Evolutionary conservation across 257 asterid species (phyloP), one percentile per base, ranked within the genome.

Genomic region (Gentiana dahurica): DNA sequence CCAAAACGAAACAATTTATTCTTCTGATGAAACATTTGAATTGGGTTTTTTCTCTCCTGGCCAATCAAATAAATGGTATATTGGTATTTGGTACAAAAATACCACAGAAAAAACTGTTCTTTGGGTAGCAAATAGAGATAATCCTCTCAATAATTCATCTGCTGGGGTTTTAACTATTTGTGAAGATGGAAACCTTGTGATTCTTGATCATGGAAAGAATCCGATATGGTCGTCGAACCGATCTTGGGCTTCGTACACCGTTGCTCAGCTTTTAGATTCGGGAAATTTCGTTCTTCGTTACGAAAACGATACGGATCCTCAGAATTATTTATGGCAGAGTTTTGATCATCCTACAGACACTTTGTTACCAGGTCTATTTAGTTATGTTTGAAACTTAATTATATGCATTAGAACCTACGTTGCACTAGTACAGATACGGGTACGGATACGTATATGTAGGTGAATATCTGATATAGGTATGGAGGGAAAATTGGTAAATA

Each of bases 41-140:
- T 43, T 76, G 44, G 81, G 81, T 7, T 66, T 72, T 51, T 72
- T 76, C 62, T 51, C 1, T 37, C 78, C 69, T 0, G 67, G 60
- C 3, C 63, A 76, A n/a, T 76, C 75, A 12, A 58, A 55, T n/a
- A 62, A 39, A 54, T 65, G 72, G 81, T 75, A 75, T 49, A 33
- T 71, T 10, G 80, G 80, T 34, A 71, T 74, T 2, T 74, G 79
- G 79, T 74, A 74, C 71, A 74, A 59, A 45, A 44, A 53, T 7
- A 48, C 49, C 32, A 57, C 61, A 24, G 55, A 66, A 2, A 60
- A 48, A 54, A 83, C 91, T 6, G 1, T 71, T 36, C 95, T 85
- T 13, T 91, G 98, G 98, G 92, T 91, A 12, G 94, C 88, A 0
- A 91, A 91, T 71, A 73, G 98, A 64, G 90, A 80, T 33, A 62